phyloP scores from a whole-genome alignment of 2,329 filamentous ascomycete species.

The Pyrenophora seminiperda region DNA sequence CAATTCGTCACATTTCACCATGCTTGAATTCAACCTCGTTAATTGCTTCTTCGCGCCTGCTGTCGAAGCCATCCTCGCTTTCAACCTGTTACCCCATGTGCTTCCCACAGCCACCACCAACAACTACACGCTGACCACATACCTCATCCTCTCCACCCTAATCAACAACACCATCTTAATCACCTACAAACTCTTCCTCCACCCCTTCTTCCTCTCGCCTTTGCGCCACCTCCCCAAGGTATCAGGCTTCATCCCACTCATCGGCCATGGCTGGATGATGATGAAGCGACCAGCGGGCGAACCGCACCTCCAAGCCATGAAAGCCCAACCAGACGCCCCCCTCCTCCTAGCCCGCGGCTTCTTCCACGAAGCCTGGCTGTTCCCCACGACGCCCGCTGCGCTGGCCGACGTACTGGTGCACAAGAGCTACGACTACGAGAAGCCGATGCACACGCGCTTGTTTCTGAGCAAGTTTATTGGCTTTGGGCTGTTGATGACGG shows the following conservation, averaged over 20 bases:
- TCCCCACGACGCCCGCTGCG: conserved; percentile 49
- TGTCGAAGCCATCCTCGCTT: conserved; percentile 25
- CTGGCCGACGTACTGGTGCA: conserved; percentile 59
- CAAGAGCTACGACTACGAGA: conserved; percentile 61
- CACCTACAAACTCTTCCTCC: conserved; percentile 35
- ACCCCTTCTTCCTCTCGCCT: conserved; percentile 49
- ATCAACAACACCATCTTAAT: conserved; percentile 25
- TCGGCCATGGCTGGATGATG: conserved; percentile 47
- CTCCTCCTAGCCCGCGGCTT: conserved; percentile 49
- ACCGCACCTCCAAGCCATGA: conserved; percentile 44
- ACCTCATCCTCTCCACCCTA: conserved; percentile 23
- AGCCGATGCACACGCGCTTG: conserved; percentile 51
- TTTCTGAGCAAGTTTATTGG: conserved; percentile 58
- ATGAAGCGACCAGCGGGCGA: conserved; percentile 44
- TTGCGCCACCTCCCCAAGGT: conserved; percentile 45
- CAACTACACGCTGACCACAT: conserved; percentile 20
- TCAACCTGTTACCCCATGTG: conserved; percentile 28
- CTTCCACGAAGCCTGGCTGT: conserved; percentile 46
- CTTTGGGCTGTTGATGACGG: conserved; percentile 57
- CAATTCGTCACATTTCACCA: too few species aligned
- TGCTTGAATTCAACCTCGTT: conserved; percentile 23
- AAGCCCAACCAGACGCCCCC: conserved; percentile 49
- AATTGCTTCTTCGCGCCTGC: conserved; percentile 25
- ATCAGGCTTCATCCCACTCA: conserved; percentile 35
- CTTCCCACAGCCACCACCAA: conserved; percentile 6